Base-by-base conservation (phyloP, 306 rosid genomes). In the Prunus armeniaca region DNA sequence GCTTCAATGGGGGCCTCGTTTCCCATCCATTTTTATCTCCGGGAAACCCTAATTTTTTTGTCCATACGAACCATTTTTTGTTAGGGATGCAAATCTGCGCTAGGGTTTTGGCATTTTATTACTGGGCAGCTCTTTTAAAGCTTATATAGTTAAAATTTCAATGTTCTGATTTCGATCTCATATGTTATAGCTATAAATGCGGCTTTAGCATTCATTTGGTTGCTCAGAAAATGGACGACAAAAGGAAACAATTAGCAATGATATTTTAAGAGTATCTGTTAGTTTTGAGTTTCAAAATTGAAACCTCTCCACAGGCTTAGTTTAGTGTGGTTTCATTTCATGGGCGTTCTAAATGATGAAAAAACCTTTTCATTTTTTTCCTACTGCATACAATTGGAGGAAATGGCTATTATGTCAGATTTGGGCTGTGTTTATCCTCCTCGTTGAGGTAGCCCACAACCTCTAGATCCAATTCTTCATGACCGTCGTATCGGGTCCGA, bases 21-120 rank as follows among this genome's bases (percentile, higher is more conserved):
- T 34, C 50, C 67, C 52, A 65, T 81, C 75, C 22, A 32, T 63
- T 80, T 79, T 70, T 65, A 62, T 72, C 30, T 73, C 70, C 28
- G 5, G 24, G n/a, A 85, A 93, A 84, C 97, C 97, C 97, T 91
- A 90, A 84, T 76, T 73, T 84, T n/a, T 77, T 52, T 70, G 47
- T 83, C 47, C 80, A 72, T 69, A 67, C 54, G 74, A 78, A 77
- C 75, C 57, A 11, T 82, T 73, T 46, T n/a, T 72, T 22, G 24
- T 66, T 70, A 61, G 65, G 13, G 72, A 60, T 72, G 58, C 83
- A 81, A 86, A 88, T 91, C 90, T 84, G 57, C 43, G 91, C 67
- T 75, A 74, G 69, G 58, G 67, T 84, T 74, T 76, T 14, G 57
- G 67, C 68, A 34, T 65, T 71, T 86, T 71, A 34, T 65, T 43